Base-by-base conservation (phyloP, 768 basidiomycete species). In the Calocera viscosa region DNA sequence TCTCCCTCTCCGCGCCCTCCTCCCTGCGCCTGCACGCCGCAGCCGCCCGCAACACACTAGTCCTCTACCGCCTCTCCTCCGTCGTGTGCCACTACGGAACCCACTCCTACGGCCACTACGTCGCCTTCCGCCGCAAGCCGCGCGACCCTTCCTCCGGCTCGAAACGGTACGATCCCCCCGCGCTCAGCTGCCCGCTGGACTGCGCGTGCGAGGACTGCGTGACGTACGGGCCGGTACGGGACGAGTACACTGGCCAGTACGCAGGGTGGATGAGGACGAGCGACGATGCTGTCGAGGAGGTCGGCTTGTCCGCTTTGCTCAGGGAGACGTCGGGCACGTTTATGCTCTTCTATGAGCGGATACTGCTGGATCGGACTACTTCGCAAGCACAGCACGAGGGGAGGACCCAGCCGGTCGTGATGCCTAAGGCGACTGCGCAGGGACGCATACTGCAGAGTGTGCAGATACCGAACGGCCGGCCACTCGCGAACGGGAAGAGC, bases 271-370 rank as follows among this genome's bases (percentile, higher is more conserved):
- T 96, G 66, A 80, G 91, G 67, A 87, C 94, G 68, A 91, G 89
- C 72, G 95, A 99, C 77, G 88, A 91, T 70, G 77, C 82, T 2
- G 91, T 94, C 65, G 78, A 81, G 33, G 88, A 91, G 71, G 85
- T 86, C 39, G 88, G 87, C 30, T 81, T 93, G 65, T 85, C 88
- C 77, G 78, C 79, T 65, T 90, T 91, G 73, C 76, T 91, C 65
- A 78, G 80, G 73, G 89, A 89, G 80, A 88, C 87, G 65, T 79
- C 82, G 22, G 90, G 84, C 69, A 82, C 80, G 19, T 95, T 97
- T 76, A 91, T 99, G 90, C 81, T 97, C 40, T 98, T 91, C 73
- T 99, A 98, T 72, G 95, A 99, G 79, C 83, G 86, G 49, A 79
- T 87, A 33, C 75, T 77, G 64, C 16, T 22, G 32, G 67, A 32